phyloP scores from a whole-genome alignment of 2,329 filamentous ascomycete genomes.

The Thielaviopsis euricoi region DNA sequence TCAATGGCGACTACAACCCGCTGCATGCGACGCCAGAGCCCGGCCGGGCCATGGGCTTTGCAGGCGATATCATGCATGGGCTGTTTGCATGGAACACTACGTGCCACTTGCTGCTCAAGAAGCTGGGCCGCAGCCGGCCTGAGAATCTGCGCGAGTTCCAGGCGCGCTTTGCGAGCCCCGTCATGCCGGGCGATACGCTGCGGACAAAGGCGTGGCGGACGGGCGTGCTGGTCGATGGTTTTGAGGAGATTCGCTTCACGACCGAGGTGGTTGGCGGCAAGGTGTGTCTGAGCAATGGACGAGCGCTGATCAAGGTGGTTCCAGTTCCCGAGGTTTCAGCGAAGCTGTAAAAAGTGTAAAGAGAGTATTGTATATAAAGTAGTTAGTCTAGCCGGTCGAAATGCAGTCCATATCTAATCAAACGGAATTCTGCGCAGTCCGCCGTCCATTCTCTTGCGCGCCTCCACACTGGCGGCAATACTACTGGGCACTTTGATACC shows the following conservation, averaged over 20 bases:
- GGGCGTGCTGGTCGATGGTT: conserved; percentile 44
- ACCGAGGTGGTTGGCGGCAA: conserved; percentile 66
- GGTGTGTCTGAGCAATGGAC: conserved; percentile 73
- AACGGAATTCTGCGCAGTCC: conserved; percentile 63
- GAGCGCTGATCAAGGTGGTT: conserved; percentile 56
- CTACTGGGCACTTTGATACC: conserved; percentile 95
- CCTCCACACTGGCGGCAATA: conserved; percentile 76
- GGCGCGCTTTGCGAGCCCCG: conserved; percentile 71
- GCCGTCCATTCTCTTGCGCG: conserved; percentile 54
- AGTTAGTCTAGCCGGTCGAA: neutral
- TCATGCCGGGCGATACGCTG: conserved; percentile 68
- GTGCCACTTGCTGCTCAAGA: conserved; percentile 54
- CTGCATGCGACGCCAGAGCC: conserved; percentile 77
- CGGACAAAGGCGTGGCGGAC: conserved; percentile 68
- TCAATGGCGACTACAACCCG: conserved; percentile 92
- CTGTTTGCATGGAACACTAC: conserved; percentile 76
- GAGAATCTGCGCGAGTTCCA: conserved; percentile 77
- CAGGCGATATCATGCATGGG: conserved; percentile 77
- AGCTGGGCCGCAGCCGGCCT: conserved; percentile 60
- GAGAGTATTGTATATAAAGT: neutral
- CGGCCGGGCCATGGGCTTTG: conserved; percentile 78
- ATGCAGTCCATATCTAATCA: conserved; percentile 33
- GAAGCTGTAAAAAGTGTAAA: conserved; percentile 34
- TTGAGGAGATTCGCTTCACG: conserved; percentile 70
- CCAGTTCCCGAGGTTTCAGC: neutral